Evolutionary conservation across 2,329 filamentous ascomycete genomes (phyloP).

Genomic region (Ophiostoma sp.): DNA sequence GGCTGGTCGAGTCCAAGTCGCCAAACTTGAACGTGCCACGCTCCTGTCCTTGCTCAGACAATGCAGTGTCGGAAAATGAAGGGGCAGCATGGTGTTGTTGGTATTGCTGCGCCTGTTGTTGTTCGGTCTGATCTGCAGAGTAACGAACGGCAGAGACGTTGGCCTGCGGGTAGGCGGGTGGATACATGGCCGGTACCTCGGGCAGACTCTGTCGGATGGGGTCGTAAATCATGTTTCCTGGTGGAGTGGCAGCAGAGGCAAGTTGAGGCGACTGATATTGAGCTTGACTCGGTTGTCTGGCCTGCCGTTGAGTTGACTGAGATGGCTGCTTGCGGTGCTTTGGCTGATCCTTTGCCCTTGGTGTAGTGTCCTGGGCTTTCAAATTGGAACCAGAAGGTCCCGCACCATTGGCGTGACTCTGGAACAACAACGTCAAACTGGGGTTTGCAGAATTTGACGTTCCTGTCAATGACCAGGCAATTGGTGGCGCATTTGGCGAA

Average conservation of each 20-base stretch:
- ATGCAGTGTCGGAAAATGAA: neutral
- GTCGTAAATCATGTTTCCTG: conserved; percentile 62
- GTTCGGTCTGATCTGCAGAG: conserved; percentile 38
- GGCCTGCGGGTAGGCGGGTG: conserved; percentile 51
- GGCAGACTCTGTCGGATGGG: conserved; percentile 58
- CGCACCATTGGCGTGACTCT: conserved; percentile 47
- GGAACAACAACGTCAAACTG: conserved; percentile 78
- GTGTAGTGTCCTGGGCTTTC: neutral
- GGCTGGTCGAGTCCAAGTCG: neutral
- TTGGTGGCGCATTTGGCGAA: conserved; percentile 55
- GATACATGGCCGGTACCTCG: conserved; percentile 50
- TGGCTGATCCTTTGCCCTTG: neutral
- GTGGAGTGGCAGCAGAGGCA: conserved; percentile 49
- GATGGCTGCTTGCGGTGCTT: conserved; percentile 9
- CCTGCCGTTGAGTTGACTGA: conserved; percentile 21
- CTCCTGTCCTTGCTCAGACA: neutral
- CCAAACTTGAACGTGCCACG: neutral
- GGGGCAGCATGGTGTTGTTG: neutral
- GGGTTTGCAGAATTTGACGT: conserved; percentile 84
- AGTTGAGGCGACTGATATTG: conserved; percentile 31
- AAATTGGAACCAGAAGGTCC: neutral
- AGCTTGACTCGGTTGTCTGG: conserved; percentile 19
- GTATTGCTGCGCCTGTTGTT: conserved; percentile 23
- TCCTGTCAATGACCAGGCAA: conserved; percentile 85
- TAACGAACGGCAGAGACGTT: conserved; percentile 51